Evolutionary conservation across 2,329 filamentous ascomycete species (phyloP).

Genomic region (Xylariaceae sp.): DNA sequence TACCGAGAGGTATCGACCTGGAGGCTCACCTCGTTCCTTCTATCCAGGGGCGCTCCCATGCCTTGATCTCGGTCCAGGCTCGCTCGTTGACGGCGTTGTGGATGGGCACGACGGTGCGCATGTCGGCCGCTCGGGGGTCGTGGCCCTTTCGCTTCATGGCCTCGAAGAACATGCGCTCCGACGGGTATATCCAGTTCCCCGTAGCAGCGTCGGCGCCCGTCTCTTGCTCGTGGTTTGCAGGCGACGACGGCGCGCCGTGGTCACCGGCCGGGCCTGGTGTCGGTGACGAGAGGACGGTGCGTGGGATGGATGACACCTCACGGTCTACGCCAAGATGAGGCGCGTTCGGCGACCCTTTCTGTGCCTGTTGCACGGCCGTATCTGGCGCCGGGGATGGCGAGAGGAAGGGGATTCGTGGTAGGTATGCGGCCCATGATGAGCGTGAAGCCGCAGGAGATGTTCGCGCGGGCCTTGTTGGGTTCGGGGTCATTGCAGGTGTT

Average conservation of each 20-base stretch:
- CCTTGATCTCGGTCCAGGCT: conserved; percentile 86
- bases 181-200: conserved; percentile 97
- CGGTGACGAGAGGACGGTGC: conserved; percentile 41
- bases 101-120: conserved; percentile 89
- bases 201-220: conserved; percentile 61
- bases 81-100: conserved; percentile 98
- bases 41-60: conserved; percentile 72
- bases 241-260: conserved; percentile 7
- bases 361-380: conserved; percentile 7
- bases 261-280: conserved; percentile 30
- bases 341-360: conserved; percentile 4
- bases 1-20: neutral
- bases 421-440: conserved; percentile 40
- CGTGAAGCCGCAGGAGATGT: conserved; percentile 32
- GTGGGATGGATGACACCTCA: conserved; percentile 74
- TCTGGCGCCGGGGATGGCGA: conserved; percentile 21
- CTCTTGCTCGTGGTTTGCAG: conserved; percentile 70
- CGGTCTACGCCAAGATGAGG: conserved; percentile 57
- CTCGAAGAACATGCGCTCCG: conserved; percentile 95
- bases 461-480: too few relatives aligned
- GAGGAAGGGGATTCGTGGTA: conserved; percentile 39
- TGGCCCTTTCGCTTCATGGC: conserved; percentile 90
- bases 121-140: conserved; percentile 65
- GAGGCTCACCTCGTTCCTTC: conserved; percentile 50
- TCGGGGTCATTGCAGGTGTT: conserved; percentile 26